Percentiles rank a stretch among this genome's conserved stretches.
These are phyloP conservation scores for Ogataea nitratoaversa DNA, from an alignment of 805 yeast species.

Conservation along the genomic window DNA sequence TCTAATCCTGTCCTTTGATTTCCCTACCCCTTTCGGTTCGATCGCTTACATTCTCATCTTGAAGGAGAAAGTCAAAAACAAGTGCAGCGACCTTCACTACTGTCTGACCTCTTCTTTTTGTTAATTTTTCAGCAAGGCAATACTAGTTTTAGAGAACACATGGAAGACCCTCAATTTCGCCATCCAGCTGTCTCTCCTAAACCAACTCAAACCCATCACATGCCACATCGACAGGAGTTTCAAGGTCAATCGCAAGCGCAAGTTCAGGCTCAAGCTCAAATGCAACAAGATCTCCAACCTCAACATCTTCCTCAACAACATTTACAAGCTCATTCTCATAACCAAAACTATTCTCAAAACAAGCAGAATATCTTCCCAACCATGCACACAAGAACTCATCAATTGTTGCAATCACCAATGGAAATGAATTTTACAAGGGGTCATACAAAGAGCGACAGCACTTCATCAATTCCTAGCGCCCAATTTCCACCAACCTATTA, in stretches of 20 bases:
- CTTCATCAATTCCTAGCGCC: constrained; percentile 5
- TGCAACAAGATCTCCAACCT: background rate
- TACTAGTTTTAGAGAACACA: background rate
- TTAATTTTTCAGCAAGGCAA: too few species aligned
- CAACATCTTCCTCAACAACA: constrained; percentile 1
- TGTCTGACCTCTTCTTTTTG: too few species aligned
- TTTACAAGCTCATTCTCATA: background rate
- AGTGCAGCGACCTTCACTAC: too few species aligned
- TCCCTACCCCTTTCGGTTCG: background rate
- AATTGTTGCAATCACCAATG: constrained; percentile 6
- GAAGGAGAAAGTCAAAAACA: too few species aligned
- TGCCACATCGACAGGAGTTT: background rate
- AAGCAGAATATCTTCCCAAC: background rate
- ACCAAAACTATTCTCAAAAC: background rate
- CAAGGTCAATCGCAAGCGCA: constrained; percentile 1
- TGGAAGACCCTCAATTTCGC: constrained; percentile 10
- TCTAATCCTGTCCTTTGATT: background rate
- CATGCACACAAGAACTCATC: background rate
- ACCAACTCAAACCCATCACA: constrained; percentile 1
- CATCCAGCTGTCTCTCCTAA: constrained; percentile 2
- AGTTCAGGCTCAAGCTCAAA: background rate
- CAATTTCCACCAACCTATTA: constrained; percentile 3
- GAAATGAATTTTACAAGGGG: constrained; percentile 5
- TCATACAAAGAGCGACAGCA: constrained; percentile 11
- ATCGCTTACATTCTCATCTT: background rate